Percentiles rank a stretch among this genome's conserved stretches.
phyloP scores from a whole-genome alignment of 2,329 filamentous ascomycete genomes.

The Cryphonectria parasitica region DNA sequence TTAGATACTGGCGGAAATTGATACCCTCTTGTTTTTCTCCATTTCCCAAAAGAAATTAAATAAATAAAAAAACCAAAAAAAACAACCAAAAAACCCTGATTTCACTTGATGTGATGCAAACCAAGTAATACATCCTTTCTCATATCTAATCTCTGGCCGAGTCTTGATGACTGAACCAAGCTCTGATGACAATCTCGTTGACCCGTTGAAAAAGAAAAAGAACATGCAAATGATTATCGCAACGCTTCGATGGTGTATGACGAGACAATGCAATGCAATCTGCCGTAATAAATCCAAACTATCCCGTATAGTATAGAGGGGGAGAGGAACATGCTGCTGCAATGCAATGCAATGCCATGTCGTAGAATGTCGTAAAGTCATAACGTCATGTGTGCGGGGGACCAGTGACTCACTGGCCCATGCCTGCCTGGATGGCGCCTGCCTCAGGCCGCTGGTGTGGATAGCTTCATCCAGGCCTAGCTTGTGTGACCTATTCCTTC shows the following conservation, averaged over 20 bases:
- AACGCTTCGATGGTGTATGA: not conserved
- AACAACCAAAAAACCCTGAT: no score
- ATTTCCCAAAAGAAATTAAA: not conserved
- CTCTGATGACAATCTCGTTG: not conserved
- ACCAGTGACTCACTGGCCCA: no score
- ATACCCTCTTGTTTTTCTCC: not conserved
- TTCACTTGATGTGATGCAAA: not conserved
- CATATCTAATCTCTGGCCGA: not conserved
- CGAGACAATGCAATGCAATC: not conserved
- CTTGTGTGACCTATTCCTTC: no score
- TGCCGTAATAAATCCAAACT: not conserved
- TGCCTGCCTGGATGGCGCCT: no score
- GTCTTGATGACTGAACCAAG: not conserved
- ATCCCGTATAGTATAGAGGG: not conserved
- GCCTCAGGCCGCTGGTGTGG: no score
- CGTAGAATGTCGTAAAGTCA: not conserved
- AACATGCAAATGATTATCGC: not conserved
- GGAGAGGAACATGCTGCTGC: not conserved
- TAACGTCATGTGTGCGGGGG: not conserved
- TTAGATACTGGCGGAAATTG: not conserved
- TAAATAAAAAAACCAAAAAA: no score
- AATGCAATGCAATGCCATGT: not conserved
- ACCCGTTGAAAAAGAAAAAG: not conserved
- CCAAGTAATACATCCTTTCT: not conserved
- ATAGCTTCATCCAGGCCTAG: no score